Evolutionary conservation across 140 eudicot species (phyloP), one percentile per base, ranked within the genome.

Genomic region (Senecio squalidus): DNA sequence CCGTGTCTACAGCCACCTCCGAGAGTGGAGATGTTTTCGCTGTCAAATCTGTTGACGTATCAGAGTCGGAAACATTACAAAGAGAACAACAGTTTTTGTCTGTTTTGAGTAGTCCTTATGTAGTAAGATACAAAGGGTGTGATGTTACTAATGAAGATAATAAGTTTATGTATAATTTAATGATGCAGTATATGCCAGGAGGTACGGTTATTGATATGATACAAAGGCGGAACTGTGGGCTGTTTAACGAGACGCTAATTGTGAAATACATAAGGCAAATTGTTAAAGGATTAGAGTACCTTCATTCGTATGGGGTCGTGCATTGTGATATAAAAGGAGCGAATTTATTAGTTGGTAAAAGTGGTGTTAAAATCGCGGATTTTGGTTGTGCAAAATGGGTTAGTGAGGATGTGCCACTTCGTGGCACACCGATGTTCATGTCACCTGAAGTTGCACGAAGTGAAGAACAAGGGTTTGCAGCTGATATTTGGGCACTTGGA

Each of bases 381-480:
- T 79, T 89, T 27, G 97, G 97, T 28, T 89, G 95, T 45, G 92
- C 97, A 2, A 84, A 74, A 69, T 38, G 85, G 85, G 66, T 22
- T 1, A 10, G 55, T 28, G 64, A 66, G 8, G n/a, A 26, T 34
- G 74, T 24, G 64, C 72, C 69, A 27, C 24, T 77, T 17, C 73
- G 92, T 21, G 95, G 95, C 25, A 89, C 95, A 5, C 97, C 97
- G 6, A 57, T 81, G 82, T 88, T 66, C 58, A 84, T 88, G 94
- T 82, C 90, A 6, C 94, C 94, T 0, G 96, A 88, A 69, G 94
- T 81, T 58, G 89, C 86, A 2, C 71, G 86, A 9, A 87, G 96
- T 11, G 88, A 84, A 48, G 77, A 76, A 49, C 96, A 88, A 72
- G 79, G 94, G 48, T 88, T 64, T 39, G 54, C 82, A 5, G 94